A percentile compares a stretch with the other conserved stretches of the same genome.
Evolutionary conservation across 208 protist species (phyloP).

Genomic region (Leishmania tarentolae): DNA sequence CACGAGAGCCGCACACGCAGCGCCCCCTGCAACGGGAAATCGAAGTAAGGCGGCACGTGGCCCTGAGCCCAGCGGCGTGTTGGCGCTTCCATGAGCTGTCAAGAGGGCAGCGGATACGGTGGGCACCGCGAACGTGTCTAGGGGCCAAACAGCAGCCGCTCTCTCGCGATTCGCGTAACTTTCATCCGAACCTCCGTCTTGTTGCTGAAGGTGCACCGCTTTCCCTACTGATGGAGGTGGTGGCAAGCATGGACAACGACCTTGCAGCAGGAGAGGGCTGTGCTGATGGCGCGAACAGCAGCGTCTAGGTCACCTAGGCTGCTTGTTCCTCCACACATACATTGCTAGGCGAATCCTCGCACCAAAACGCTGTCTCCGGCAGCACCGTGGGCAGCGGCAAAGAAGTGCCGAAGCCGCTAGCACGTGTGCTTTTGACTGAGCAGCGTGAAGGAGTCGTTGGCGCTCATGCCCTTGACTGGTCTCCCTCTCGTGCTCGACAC

Average conservation of each 20-base stretch:
- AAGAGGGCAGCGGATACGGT: background rate
- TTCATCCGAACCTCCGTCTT: background rate
- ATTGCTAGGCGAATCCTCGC: background rate
- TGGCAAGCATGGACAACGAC: background rate
- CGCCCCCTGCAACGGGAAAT: background rate
- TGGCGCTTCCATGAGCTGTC: background rate
- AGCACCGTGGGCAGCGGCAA: background rate
- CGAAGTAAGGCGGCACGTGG: background rate
- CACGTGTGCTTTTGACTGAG: background rate
- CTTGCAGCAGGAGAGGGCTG: background rate
- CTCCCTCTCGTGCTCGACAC: background rate
- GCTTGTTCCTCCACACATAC: background rate
- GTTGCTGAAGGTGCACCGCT: background rate
- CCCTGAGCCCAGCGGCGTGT: background rate
- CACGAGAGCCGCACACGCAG: background rate
- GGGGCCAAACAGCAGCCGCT: background rate
- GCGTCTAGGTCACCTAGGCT: background rate
- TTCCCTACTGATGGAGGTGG: background rate
- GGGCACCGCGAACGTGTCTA: background rate
- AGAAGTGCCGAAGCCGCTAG: slow-evolving; percentile 1
- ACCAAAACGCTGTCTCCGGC: background rate
- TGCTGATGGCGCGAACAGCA: background rate
- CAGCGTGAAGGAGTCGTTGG: background rate
- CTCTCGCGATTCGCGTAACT: background rate
- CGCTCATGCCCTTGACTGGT: background rate